phyloP scores from a whole-genome alignment of 106 monocot species.

The Xerophyta viscosa region DNA sequence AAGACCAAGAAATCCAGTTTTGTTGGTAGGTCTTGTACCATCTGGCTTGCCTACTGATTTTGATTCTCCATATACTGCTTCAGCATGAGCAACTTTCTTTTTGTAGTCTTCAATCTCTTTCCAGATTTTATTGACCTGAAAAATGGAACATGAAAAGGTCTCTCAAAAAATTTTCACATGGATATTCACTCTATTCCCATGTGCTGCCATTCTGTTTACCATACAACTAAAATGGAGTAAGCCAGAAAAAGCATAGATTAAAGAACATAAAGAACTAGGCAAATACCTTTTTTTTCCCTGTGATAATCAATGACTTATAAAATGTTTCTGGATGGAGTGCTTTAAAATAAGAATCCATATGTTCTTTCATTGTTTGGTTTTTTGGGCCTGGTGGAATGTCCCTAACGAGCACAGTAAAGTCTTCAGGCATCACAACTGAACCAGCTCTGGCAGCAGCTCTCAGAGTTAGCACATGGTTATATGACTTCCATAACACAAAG shows the following conservation, averaged over 20 bases:
- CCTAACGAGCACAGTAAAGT: slow-evolving; percentile 69
- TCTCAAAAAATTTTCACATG: too few species aligned
- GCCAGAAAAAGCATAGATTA: too few species aligned
- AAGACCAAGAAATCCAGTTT: slow-evolving; percentile 78
- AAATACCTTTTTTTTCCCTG: slow-evolving; percentile 54
- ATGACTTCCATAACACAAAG: slow-evolving; percentile 70
- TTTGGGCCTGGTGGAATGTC: slow-evolving; percentile 55
- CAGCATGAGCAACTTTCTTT: slow-evolving; percentile 81
- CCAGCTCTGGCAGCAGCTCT: slow-evolving; percentile 54
- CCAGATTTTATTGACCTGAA: slow-evolving; percentile 82
- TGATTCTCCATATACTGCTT: slow-evolving; percentile 55
- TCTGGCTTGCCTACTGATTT: slow-evolving; percentile 59
- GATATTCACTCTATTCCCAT: too few species aligned
- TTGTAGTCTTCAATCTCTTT: slow-evolving; percentile 50
- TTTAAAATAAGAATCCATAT: slow-evolving; percentile 77
- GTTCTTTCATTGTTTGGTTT: slow-evolving; percentile 64
- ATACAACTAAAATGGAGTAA: too few species aligned
- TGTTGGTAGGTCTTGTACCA: slow-evolving; percentile 57
- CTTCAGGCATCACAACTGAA: slow-evolving; percentile 50
- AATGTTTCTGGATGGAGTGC: slow-evolving; percentile 84
- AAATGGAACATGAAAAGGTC: background rate
- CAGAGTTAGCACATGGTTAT: slow-evolving; percentile 72
- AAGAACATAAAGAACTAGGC: background rate
- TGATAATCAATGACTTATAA: slow-evolving; percentile 80
- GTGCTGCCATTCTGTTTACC: too few species aligned